Conservation (phyloP, 495 filamentous ascomycete genomes). For the Daldinia concentrica region DNA sequence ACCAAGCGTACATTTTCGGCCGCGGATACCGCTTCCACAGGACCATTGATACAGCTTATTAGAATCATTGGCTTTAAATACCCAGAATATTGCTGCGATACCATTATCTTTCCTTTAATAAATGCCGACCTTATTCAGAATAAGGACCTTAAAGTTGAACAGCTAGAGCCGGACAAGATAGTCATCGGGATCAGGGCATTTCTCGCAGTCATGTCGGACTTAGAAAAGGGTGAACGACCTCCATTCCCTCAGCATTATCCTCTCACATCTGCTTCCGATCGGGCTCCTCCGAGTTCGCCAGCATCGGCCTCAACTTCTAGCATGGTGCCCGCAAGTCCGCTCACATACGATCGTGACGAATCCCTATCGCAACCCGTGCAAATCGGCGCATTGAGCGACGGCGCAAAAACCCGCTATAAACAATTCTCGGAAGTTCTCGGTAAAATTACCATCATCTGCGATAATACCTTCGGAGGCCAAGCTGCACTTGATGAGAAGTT, state of each 20-base stretch:
- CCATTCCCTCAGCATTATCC: constrained; percentile 77
- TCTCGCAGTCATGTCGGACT: constrained; percentile 87
- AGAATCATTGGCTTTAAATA: constrained; percentile 94
- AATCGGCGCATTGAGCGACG: constrained; percentile 74
- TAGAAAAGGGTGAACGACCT: constrained; percentile 88
- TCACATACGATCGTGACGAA: constrained; percentile 56
- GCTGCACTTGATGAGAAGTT: constrained; percentile 96
- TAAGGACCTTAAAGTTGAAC: constrained; percentile 85
- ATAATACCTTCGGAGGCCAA: constrained; percentile 96
- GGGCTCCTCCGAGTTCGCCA: constrained; percentile 61
- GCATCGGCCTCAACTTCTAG: constrained; percentile 57
- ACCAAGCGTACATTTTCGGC: constrained; percentile 80
- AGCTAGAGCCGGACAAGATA: constrained; percentile 94
- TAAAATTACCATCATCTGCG: constrained; percentile 94
- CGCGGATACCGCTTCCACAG: constrained; percentile 80
- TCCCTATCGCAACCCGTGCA: constrained; percentile 78
- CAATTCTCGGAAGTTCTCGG: constrained; percentile 94
- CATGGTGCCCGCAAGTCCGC: constrained; percentile 42
- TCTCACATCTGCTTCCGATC: constrained; percentile 51
- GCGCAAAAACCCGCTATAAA: constrained; percentile 81
- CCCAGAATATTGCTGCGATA: constrained; percentile 90
- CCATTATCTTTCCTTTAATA: constrained; percentile 91
- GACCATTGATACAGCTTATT: constrained; percentile 91
- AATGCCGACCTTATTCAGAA: constrained; percentile 82
- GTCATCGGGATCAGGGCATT: constrained; percentile 96